Evolutionary conservation across 1,284 basidiomycete genomes (phyloP), one percentile per base, ranked within the genome.

Genomic region (Wolfiporia cocos): DNA sequence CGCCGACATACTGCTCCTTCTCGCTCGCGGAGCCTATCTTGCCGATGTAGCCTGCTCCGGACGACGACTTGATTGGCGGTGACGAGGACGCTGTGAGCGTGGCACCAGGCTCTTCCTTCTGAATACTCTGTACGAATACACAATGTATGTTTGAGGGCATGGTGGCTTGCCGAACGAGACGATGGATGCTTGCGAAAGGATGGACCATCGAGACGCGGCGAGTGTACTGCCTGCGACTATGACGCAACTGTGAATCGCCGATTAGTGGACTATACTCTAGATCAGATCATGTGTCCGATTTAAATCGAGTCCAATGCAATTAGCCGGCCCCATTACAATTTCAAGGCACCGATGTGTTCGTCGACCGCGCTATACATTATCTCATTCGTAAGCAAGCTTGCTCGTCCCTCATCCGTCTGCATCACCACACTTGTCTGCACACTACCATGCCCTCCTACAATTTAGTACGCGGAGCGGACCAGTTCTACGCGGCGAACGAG

Each of bases 1-100:
- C 88, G 18, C 84, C 87, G 0, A 62, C 52, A 50, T 77, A 84
- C 52, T 91, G 88, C 46, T 83, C 83, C 37, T 43, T 57, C 46
- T 86, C 81, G 12, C 47, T 49, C 4, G 61, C 34, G 6, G 63
- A 59, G 4, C 83, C 83, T 7, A 68, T 42, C 55, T 88, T 88
- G 35, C 69, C 76, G 49, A 73, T 85, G 58, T 83, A 87, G 12
- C 53, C 54, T 32, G 63, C 67, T 4, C 81, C 81, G 3, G 68
- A 66, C 1, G 82, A 78, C 7, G 84, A 81, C n/a, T 52, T 59
- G 19, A 83, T 56, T 44, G 64, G 62, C 3, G 79, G 75, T 4
- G 68, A 61, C n/a, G 33, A 49, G n/a, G 69, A 70, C 10, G 56
- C 58, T 48, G 58, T 62, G 49, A 81, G 76, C 4, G 71, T 58